Evolutionary conservation across 1,284 basidiomycete genomes (phyloP).

Genomic region (Mycosarcoma mackinlayi): DNA sequence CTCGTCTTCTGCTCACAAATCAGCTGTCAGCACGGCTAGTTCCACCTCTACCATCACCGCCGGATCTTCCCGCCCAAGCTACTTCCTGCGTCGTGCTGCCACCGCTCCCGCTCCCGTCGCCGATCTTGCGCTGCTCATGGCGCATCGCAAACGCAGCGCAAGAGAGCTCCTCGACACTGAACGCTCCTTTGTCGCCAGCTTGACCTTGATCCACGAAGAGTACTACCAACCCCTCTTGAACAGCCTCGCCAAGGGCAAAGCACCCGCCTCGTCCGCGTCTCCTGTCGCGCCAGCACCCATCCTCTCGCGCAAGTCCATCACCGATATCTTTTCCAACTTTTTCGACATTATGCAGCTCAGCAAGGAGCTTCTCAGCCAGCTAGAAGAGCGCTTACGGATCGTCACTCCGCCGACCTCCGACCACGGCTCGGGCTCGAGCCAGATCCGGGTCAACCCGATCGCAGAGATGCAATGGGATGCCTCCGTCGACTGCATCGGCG

Average conservation of each 20-base stretch:
- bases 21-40: slow-evolving; percentile 20
- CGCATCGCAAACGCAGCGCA: slow-evolving; percentile 39
- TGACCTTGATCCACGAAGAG: slow-evolving; percentile 55
- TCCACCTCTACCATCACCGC: slow-evolving; percentile 40
- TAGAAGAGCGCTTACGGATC: slow-evolving; percentile 71
- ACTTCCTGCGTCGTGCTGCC: slow-evolving; percentile 37
- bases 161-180: slow-evolving; percentile 65
- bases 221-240: slow-evolving; percentile 63
- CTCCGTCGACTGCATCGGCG: slow-evolving; percentile 54
- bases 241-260: slow-evolving; percentile 32
- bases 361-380: slow-evolving; percentile 78
- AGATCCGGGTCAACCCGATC: not conserved
- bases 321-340: slow-evolving; percentile 85
- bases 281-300: slow-evolving; percentile 77
- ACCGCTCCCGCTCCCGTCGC: slow-evolving; percentile 22
- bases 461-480: slow-evolving; percentile 53
- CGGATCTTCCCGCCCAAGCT: slow-evolving; percentile 33
- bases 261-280: slow-evolving; percentile 71
- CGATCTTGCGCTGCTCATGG: slow-evolving; percentile 27
- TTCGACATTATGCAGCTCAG: slow-evolving; percentile 90
- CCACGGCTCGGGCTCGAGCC: slow-evolving; percentile 70
- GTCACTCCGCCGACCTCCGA: slow-evolving; percentile 59
- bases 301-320: slow-evolving; percentile 77
- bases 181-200: slow-evolving; percentile 57
- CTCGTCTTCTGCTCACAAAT: slow-evolving; percentile 32